Evolutionary conservation across 768 basidiomycete species (phyloP).

Genomic region (Macrolepiota fuliginosa): DNA sequence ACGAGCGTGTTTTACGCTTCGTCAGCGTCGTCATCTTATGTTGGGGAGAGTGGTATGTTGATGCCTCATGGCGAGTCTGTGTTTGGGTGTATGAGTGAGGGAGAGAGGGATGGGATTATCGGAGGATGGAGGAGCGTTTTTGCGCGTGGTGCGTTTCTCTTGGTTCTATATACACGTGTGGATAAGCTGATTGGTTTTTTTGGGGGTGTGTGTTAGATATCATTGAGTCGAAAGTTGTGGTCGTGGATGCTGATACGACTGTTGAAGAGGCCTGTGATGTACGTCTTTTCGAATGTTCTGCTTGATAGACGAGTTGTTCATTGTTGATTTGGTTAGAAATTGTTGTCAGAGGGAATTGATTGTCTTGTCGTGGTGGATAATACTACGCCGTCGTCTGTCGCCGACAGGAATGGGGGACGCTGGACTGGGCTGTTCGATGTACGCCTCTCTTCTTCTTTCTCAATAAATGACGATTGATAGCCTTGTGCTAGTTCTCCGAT

Average conservation of each 20-base stretch:
- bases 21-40: neutral
- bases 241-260: constrained; percentile 64
- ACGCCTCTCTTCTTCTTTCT: constrained; percentile 22
- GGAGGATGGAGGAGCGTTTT: constrained; percentile 52
- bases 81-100: constrained; percentile 26
- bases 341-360: constrained; percentile 46
- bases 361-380: constrained; percentile 57
- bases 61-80: constrained; percentile 9
- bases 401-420: constrained; percentile 22
- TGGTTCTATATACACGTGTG: no score
- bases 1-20: constrained; percentile 30
- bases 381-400: constrained; percentile 4
- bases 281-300: constrained; percentile 19
- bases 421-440: constrained; percentile 76
- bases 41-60: no score
- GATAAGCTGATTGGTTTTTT: no score
- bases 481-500: constrained; percentile 61
- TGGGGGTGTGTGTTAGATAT: constrained; percentile 49
- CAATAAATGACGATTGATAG: neutral
- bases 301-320: no score
- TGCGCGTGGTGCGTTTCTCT: constrained; percentile 50
- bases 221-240: constrained; percentile 65
- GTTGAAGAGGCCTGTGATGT: constrained; percentile 87
- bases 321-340: neutral
- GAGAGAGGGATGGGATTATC: constrained; percentile 44